Conservation (phyloP, 352 stramenopile genomes). For the Globisporangium parvum region DNA sequence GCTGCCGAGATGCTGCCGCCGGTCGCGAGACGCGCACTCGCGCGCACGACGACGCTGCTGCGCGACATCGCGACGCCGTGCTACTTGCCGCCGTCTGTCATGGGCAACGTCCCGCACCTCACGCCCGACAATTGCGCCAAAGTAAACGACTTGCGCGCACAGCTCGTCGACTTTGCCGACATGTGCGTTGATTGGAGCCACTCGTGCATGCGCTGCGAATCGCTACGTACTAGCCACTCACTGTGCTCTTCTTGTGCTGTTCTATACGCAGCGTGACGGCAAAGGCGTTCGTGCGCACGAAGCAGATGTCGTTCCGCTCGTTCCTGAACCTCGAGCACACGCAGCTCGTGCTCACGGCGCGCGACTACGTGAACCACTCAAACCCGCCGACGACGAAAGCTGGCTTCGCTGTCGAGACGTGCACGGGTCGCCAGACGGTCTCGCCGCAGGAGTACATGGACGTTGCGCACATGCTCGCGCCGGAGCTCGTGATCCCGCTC, state of each 20-base stretch:
- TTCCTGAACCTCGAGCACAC: conserved; percentile 45
- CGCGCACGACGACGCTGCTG: conserved; percentile 30
- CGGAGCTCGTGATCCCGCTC: conserved; percentile 56
- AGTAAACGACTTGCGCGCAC: conserved; percentile 46
- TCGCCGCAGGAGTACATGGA: conserved; percentile 55
- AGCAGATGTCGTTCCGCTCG: conserved; percentile 32
- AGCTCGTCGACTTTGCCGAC: conserved; percentile 66
- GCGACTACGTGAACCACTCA: conserved; percentile 58
- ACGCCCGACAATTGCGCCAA: conserved; percentile 71
- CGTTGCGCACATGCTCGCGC: conserved; percentile 33
- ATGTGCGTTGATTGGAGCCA: conserved; percentile 31
- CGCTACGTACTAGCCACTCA: not conserved
- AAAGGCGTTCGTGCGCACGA: conserved; percentile 29
- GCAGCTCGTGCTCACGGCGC: conserved; percentile 56
- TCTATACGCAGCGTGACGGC: conserved; percentile 20
- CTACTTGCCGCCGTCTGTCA: conserved; percentile 62
- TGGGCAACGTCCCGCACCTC: conserved; percentile 63
- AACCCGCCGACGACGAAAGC: conserved; percentile 50
- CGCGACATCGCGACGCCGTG: conserved; percentile 44
- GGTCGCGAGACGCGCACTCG: conserved; percentile 16
- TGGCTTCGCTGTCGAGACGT: conserved; percentile 54
- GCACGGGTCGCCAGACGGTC: conserved; percentile 39
- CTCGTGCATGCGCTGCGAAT: conserved; percentile 1
- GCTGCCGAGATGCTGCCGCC: conserved; percentile 1
- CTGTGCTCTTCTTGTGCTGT: too few relatives aligned